A percentile compares a stretch with the other conserved stretches of the same genome.
Conservation (phyloP, 148 eudicot genomes). For the Rhododendron ferrugineum region DNA sequence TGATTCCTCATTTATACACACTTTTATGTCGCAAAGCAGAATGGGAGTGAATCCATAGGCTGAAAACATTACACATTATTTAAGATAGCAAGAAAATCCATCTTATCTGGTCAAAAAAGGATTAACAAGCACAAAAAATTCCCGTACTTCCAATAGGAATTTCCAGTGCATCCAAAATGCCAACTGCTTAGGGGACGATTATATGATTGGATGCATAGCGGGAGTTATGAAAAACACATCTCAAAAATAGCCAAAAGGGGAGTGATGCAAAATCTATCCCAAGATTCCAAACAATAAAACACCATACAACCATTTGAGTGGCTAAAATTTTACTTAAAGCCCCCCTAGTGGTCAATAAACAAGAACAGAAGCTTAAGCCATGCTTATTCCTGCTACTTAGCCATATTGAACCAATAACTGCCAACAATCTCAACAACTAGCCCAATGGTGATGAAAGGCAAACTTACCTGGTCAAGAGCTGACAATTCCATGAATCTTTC, state of each 20-base stretch:
- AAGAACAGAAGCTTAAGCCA: neutral
- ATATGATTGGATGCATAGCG: neutral
- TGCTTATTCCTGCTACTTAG: neutral
- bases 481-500: constrained; percentile 90
- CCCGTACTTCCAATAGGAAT: neutral
- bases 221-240: neutral
- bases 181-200: neutral
- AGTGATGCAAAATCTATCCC: neutral
- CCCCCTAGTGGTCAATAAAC: neutral
- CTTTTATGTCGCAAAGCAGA: neutral
- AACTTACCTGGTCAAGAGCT: constrained; percentile 77
- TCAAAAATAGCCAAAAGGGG: neutral
- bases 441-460: constrained; percentile 1
- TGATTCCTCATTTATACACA: neutral
- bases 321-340: no score
- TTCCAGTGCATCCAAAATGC: neutral
- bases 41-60: neutral
- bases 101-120: neutral
- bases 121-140: neutral
- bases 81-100: neutral
- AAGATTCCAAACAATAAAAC: neutral
- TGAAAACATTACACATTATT: neutral
- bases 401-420: constrained; percentile 1
- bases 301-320: neutral
- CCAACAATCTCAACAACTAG: neutral